These are phyloP conservation scores for Talaromyces ruber DNA, from an alignment of 495 filamentous ascomycete species.

Conservation along the genomic window DNA sequence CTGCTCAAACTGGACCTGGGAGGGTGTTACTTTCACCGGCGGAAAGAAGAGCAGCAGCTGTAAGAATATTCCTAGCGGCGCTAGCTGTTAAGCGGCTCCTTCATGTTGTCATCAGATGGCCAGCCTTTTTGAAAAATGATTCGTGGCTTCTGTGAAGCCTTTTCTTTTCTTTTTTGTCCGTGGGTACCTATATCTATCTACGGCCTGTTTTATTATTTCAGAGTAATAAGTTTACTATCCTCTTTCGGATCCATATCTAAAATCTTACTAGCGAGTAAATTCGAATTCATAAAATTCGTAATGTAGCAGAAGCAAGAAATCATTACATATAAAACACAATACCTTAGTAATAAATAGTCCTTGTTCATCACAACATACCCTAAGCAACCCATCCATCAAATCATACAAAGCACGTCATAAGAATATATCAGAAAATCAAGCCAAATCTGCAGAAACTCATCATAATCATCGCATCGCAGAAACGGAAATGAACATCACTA, in stretches of 20 bases:
- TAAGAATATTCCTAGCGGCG: constrained; percentile 30
- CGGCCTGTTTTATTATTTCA: background rate
- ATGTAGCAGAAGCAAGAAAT: background rate
- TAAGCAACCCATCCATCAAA: background rate
- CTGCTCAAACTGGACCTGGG: constrained; percentile 43
- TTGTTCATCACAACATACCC: background rate
- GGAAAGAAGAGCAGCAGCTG: constrained; percentile 36
- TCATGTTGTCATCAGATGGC: background rate
- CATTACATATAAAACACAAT: too few species aligned
- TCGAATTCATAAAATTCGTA: too few species aligned
- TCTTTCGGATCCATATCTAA: too few species aligned
- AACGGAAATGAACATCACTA: background rate
- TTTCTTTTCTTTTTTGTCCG: background rate
- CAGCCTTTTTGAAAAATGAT: background rate
- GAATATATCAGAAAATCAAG: background rate
- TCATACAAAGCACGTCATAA: background rate
- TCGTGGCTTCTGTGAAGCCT: background rate
- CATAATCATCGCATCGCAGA: background rate
- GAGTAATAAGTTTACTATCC: too few species aligned
- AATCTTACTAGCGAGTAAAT: too few species aligned
- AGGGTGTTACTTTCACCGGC: constrained; percentile 34
- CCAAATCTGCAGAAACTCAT: background rate
- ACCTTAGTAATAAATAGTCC: background rate
- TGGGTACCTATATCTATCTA: background rate
- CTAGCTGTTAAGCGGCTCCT: constrained; percentile 22